Conservation (phyloP, 306 rosid species). For the Heteromeles arbutifolia region DNA sequence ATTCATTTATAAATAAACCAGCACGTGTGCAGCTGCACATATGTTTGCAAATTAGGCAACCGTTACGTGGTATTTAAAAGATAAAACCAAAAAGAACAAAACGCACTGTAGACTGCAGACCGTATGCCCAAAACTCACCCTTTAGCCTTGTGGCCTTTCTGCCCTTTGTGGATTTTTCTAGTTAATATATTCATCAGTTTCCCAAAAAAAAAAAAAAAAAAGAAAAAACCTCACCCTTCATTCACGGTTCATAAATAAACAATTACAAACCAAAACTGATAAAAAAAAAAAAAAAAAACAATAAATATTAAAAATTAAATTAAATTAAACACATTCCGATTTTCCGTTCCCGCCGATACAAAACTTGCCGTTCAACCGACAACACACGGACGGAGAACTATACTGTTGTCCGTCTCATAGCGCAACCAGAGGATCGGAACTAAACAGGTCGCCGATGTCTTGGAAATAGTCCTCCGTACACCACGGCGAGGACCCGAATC, state of each 20-base stretch:
- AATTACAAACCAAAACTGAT: constrained; percentile 6
- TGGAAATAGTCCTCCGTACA: constrained; percentile 53
- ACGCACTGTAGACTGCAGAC: background rate
- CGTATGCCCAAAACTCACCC: background rate
- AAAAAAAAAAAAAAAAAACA: background rate
- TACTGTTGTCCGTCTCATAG: constrained; percentile 17
- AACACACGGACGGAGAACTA: background rate
- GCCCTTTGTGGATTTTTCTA: too few relatives aligned
- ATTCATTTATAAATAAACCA: background rate
- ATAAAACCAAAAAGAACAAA: background rate
- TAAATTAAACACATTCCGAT: constrained; percentile 7
- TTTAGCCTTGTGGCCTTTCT: too few relatives aligned
- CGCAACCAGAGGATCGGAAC: constrained; percentile 55
- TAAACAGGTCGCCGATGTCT: constrained; percentile 79
- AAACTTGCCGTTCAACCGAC: constrained; percentile 37
- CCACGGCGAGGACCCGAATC: constrained; percentile 32
- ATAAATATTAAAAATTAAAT: background rate
- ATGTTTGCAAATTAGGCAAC: background rate
- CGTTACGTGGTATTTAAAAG: background rate
- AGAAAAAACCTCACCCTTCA: background rate
- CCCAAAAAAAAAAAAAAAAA: too few relatives aligned
- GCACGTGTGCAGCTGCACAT: background rate
- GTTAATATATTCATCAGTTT: too few relatives aligned
- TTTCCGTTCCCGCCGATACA: constrained; percentile 35
- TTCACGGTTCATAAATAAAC: background rate